A percentile compares a stretch with the other conserved stretches of the same genome.
Conservation (phyloP, 2,329 filamentous ascomycete species). For the Colletotrichum phormii region DNA sequence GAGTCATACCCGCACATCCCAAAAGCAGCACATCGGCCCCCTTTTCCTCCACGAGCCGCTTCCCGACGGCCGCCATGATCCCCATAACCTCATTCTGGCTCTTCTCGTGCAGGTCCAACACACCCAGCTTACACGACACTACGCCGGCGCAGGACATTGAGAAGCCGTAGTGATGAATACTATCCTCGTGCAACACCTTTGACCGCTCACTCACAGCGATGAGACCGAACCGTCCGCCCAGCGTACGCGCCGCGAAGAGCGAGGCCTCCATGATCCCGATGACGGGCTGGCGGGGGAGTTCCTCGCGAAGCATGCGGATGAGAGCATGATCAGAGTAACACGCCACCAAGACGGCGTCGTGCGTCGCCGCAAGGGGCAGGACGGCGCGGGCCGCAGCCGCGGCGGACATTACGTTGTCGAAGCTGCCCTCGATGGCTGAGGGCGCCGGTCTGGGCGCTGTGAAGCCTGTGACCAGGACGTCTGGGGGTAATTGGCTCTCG, state of each 20-base stretch:
- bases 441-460: conserved; percentile 19
- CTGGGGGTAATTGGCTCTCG: conserved; percentile 51
- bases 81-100: conserved; percentile 27
- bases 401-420: conserved; percentile 68
- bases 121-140: conserved; percentile 16
- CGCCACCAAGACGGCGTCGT: conserved; percentile 47
- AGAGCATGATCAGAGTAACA: conserved; percentile 32
- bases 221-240: conserved; percentile 25
- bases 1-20: conserved; percentile 29
- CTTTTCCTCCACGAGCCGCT: conserved; percentile 18
- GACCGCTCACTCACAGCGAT: conserved; percentile 27
- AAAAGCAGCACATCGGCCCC: conserved; percentile 25
- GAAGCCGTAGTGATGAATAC: conserved; percentile 33
- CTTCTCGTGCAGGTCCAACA: conserved; percentile 33
- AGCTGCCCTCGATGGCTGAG: conserved; percentile 66
- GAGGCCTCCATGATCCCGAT: conserved; percentile 88
- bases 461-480: conserved; percentile 44
- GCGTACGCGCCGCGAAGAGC: conserved; percentile 26
- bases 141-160: conserved; percentile 24
- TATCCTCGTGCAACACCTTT: conserved; percentile 27
- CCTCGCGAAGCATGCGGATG: conserved; percentile 29
- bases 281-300: conserved; percentile 56
- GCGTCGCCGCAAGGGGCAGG: conserved; percentile 47
- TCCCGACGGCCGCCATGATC: conserved; percentile 27
- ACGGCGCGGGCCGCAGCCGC: conserved; percentile 45